These are phyloP conservation scores for Delitschia confertaspora DNA, from an alignment of 495 filamentous ascomycete species.

Conservation along the genomic window DNA sequence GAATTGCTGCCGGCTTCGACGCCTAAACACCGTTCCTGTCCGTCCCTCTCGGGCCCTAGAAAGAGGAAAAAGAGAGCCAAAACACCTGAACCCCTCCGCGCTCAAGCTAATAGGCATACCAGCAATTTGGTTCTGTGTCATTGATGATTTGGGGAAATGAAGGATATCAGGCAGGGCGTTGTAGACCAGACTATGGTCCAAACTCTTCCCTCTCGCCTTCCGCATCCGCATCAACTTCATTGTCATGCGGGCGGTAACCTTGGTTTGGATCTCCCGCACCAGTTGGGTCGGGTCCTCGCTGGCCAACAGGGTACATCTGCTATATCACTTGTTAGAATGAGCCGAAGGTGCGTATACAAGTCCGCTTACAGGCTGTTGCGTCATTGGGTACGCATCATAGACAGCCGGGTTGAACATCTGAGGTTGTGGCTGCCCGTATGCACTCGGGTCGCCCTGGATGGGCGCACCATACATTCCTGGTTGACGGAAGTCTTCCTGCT, in stretches of 20 bases:
- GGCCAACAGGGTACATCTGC: slow-evolving; percentile 52
- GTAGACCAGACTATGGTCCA: slow-evolving; percentile 5
- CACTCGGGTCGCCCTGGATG: slow-evolving; percentile 60
- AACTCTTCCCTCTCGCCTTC: slow-evolving; percentile 47
- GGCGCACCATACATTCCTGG: slow-evolving; percentile 69
- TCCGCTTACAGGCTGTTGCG: slow-evolving; percentile 73
- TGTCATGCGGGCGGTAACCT: slow-evolving; percentile 31
- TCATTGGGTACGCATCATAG: slow-evolving; percentile 74
- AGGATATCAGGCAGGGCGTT: too few relatives aligned
- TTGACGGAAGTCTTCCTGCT: slow-evolving; percentile 62
- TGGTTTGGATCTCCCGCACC: slow-evolving; percentile 35
- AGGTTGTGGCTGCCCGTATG: slow-evolving; percentile 62
- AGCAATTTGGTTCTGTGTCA: too few relatives aligned
- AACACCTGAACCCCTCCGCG: neutral
- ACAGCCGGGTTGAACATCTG: slow-evolving; percentile 74
- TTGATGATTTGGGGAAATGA: too few relatives aligned
- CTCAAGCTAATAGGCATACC: too few relatives aligned
- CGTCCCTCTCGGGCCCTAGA: neutral
- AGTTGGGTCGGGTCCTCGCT: slow-evolving; percentile 42
- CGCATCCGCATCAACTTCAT: slow-evolving; percentile 48
- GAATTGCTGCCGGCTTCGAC: too few relatives aligned
- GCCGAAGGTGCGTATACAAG: slow-evolving; percentile 6
- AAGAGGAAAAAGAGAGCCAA: too few relatives aligned
- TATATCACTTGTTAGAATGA: slow-evolving; percentile 20
- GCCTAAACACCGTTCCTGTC: too few relatives aligned